Evolutionary conservation across 225 moss, liverwort and hornwort genomes (phyloP).

Genomic region (Physcomitrium patens): DNA sequence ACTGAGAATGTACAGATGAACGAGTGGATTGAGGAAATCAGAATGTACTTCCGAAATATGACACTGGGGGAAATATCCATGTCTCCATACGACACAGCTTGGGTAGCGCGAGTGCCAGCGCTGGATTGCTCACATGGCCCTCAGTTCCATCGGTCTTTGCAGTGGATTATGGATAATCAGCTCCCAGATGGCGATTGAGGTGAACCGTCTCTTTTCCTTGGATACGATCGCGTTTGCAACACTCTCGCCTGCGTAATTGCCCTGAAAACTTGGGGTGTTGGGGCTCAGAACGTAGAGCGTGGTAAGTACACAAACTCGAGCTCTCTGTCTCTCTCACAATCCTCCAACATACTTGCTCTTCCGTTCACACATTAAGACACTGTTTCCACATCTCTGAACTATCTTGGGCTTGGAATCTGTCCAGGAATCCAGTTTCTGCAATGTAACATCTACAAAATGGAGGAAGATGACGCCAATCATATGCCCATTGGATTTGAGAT

Average conservation of each 20-base stretch:
- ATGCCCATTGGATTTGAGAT: conserved; percentile 93
- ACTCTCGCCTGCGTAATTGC: conserved; percentile 80
- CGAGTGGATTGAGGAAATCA: conserved; percentile 56
- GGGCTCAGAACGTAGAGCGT: conserved; percentile 41
- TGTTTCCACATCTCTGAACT: background rate
- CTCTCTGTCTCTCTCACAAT: too few relatives aligned
- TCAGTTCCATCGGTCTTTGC: conserved; percentile 60
- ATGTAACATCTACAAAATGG: conserved; percentile 55
- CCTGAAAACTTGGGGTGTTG: conserved; percentile 59
- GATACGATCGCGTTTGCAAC: conserved; percentile 52
- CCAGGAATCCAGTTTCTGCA: conserved; percentile 69
- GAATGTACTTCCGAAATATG: conserved; percentile 44
- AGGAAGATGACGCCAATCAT: conserved; percentile 57
- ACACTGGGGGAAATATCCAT: conserved; percentile 56
- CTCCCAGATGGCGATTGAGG: conserved; percentile 80
- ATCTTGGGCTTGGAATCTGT: conserved; percentile 8
- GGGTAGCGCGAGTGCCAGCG: conserved; percentile 74
- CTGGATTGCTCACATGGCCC: conserved; percentile 55
- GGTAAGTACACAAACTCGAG: conserved; percentile 32
- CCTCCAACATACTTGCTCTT: background rate
- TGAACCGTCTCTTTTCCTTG: conserved; percentile 39
- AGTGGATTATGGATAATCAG: conserved; percentile 81
- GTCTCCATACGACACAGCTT: conserved; percentile 83
- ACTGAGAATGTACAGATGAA: conserved; percentile 50
- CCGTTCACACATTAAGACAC: background rate